Conservation (phyloP, 1,284 basidiomycete species). For the Pseudozyma pruni region DNA sequence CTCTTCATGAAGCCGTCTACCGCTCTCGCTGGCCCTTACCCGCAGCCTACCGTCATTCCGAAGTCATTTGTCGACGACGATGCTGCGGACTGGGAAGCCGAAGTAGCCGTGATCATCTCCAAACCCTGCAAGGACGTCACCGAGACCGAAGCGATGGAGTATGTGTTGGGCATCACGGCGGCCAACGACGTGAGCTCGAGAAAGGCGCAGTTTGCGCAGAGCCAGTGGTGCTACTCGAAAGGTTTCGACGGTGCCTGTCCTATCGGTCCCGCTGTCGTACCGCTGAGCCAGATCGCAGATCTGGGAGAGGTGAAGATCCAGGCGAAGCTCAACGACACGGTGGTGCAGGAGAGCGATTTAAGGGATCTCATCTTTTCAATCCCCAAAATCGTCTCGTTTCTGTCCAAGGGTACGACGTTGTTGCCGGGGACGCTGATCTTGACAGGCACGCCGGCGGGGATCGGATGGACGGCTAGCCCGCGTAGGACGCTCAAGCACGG, state of each 20-base stretch:
- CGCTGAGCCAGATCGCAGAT: slow-evolving; percentile 48
- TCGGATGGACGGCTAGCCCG: slow-evolving; percentile 68
- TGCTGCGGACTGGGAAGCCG: slow-evolving; percentile 87
- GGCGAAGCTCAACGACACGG: slow-evolving; percentile 65
- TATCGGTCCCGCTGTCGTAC: slow-evolving; percentile 69
- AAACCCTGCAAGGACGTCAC: slow-evolving; percentile 80
- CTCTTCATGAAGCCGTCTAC: slow-evolving; percentile 83
- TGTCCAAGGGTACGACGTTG: slow-evolving; percentile 56
- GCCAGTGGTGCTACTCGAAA: slow-evolving; percentile 68
- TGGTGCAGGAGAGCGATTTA: slow-evolving; percentile 67
- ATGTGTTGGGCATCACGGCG: slow-evolving; percentile 74
- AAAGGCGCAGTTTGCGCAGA: slow-evolving; percentile 63
- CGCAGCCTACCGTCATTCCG: slow-evolving; percentile 73
- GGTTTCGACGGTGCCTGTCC: slow-evolving; percentile 70
- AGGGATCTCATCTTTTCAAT: slow-evolving; percentile 70
- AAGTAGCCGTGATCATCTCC: slow-evolving; percentile 85
- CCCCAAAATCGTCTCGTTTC: slow-evolving; percentile 68
- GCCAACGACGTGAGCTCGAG: slow-evolving; percentile 69
- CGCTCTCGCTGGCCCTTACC: slow-evolving; percentile 78
- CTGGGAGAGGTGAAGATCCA: slow-evolving; percentile 60
- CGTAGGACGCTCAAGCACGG: slow-evolving; percentile 65
- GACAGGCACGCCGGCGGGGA: slow-evolving; percentile 68
- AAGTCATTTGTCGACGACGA: slow-evolving; percentile 75
- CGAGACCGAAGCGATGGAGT: slow-evolving; percentile 80
- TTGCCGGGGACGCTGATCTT: slow-evolving; percentile 53